Percentiles rank a stretch among this genome's conserved stretches.
These are phyloP conservation scores for Oenanthe sinensis DNA, from an alignment of 129 eudicot genomes.

Conservation along the genomic window DNA sequence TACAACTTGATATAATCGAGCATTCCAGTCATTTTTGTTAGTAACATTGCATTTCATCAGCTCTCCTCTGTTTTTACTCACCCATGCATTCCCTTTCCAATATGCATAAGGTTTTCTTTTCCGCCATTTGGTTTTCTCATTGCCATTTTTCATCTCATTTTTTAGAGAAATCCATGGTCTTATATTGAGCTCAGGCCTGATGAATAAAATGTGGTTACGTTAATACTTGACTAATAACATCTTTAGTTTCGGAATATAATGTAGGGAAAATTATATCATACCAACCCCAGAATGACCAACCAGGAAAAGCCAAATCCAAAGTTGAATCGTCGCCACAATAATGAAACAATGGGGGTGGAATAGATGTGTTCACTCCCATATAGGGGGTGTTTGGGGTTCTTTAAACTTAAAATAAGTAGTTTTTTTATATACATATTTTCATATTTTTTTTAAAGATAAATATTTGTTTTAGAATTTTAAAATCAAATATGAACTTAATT, in stretches of 20 bases:
- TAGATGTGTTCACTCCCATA: conserved; percentile 19
- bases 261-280: conserved; percentile 11
- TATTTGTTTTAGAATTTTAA: too few relatives aligned
- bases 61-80: neutral
- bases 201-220: neutral
- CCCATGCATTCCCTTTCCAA: conserved; percentile 19
- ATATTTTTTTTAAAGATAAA: too few relatives aligned
- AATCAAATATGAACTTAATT: too few relatives aligned
- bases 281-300: conserved; percentile 78
- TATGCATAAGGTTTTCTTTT: conserved; percentile 13
- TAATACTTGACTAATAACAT: neutral
- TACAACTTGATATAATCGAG: conserved; percentile 6
- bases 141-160: conserved; percentile 18
- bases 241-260: neutral
- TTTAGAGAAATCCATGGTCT: conserved; percentile 21
- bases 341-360: conserved; percentile 46
- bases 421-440: too few relatives aligned
- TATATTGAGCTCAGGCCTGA: conserved; percentile 22
- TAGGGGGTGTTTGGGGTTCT: too few relatives aligned
- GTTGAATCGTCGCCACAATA: conserved; percentile 49
- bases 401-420: too few relatives aligned
- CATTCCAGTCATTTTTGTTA: conserved; percentile 5
- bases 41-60: conserved; percentile 11
- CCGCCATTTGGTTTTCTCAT: conserved; percentile 10
- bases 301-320: conserved; percentile 49